Base-by-base conservation (phyloP, 78 protist species). In the Dictyostelium discoideum region DNA sequence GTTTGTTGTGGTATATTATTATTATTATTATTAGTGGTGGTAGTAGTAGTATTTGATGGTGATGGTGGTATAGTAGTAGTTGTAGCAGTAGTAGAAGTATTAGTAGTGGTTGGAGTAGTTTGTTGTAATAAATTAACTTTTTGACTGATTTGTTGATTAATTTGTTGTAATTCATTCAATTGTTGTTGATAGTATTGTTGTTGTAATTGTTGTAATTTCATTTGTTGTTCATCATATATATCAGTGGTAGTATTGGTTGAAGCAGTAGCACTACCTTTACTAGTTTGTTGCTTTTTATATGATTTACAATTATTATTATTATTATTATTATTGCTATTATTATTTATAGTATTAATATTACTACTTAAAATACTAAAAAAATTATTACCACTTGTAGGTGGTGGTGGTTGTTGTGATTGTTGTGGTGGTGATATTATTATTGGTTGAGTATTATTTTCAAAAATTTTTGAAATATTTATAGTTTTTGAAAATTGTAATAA, bases 181-280 rank as follows among this genome's bases (percentile, higher is more conserved):
- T 81, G 86, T 81, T 81, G 86, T 37, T 74, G 92, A 22, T 86
- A 81, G 44, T 29, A 81, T 29, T 40, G 80, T 60, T 78, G 93
- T 32, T 48, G 85, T 60, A 44, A 67, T 18, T 60, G 92, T 54
- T 10, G 74, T 39, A 40, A 81, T 50, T 73, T 60, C 14, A 22
- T 24, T n/a, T 44, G 73, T 37, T 46, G 74, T 76, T 24, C 60
- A 22, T 65, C 37, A 69, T 44, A 20, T 5, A 50, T 54, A 16
- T 54, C 65, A 16, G 14, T 65, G 4, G 29, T 65, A 24, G 72
- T 20, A 63, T 5, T 63, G 6, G 14, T 22, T 20, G 72, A 20
- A 20, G 11, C 16, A 14, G 11, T 16, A 14, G 29, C 5, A 3
- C 74, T 10, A 50, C 24, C 18, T 32, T 18, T 48, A 24, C 37